phyloP scores from a whole-genome alignment of 2,329 filamentous ascomycete genomes.

The Trichoderma sp. region DNA sequence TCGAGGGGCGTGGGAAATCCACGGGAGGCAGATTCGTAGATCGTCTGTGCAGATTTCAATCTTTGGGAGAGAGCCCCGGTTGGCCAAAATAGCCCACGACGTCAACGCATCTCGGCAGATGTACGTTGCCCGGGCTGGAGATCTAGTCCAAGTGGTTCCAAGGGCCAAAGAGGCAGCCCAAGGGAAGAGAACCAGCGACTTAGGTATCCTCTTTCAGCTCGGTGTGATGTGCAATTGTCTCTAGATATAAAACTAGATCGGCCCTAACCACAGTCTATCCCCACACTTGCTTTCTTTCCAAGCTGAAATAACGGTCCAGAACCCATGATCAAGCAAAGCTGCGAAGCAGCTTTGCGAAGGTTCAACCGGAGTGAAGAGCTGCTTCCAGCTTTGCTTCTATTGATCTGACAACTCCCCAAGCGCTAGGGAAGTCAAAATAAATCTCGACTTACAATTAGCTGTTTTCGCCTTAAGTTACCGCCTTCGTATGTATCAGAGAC shows the following conservation, averaged over 20 bases:
- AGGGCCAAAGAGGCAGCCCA: constrained; percentile 3
- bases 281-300: background rate
- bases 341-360: no score
- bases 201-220: background rate
- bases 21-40: background rate
- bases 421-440: no score
- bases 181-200: background rate
- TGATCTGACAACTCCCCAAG: no score
- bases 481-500: no score
- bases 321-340: no score
- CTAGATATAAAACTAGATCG: background rate
- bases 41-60: background rate
- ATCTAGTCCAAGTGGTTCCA: background rate
- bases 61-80: background rate
- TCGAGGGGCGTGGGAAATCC: background rate
- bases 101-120: background rate
- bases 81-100: background rate
- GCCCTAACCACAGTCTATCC: background rate
- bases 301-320: background rate
- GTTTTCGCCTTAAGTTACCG: no score
- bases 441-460: no score
- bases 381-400: no score
- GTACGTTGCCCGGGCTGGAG: background rate
- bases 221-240: background rate
- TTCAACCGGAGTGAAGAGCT: no score